Evolutionary conservation across 2,329 filamentous ascomycete species (phyloP).

Genomic region (Trichophyton schoenleinii): DNA sequence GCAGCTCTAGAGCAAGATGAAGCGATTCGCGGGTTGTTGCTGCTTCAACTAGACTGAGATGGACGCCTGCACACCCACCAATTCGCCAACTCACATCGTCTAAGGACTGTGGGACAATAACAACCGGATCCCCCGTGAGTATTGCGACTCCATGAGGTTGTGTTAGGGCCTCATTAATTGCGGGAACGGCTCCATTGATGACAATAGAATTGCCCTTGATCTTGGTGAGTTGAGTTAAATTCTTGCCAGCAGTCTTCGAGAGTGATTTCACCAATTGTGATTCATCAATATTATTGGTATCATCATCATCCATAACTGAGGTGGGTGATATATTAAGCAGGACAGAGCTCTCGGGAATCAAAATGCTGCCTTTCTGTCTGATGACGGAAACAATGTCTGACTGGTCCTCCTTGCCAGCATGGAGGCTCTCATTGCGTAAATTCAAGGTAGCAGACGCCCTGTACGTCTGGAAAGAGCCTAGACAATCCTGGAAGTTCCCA

Average conservation of each 20-base stretch:
- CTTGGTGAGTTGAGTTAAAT: constrained; percentile 55
- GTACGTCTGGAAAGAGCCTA: constrained; percentile 94
- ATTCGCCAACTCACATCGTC: constrained; percentile 90
- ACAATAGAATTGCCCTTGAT: constrained; percentile 66
- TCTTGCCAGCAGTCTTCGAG: constrained; percentile 58
- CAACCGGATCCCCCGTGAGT: constrained; percentile 69
- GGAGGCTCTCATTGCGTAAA: constrained; percentile 77
- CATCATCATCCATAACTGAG: constrained; percentile 68
- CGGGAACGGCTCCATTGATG: constrained; percentile 77
- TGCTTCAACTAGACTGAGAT: constrained; percentile 70
- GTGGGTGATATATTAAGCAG: constrained; percentile 72
- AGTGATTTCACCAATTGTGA: constrained; percentile 62
- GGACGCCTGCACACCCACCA: constrained; percentile 78
- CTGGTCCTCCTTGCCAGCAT: constrained; percentile 76
- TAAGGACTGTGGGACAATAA: constrained; percentile 67
- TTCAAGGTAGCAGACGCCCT: constrained; percentile 82
- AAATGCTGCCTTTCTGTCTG: constrained; percentile 64
- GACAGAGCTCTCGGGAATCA: constrained; percentile 71
- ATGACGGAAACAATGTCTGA: constrained; percentile 89
- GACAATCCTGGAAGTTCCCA: constrained; percentile 91
- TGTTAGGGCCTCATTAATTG: constrained; percentile 77
- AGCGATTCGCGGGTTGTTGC: constrained; percentile 59
- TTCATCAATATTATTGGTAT: constrained; percentile 57
- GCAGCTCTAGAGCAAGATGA: constrained; percentile 63
- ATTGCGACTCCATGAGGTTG: constrained; percentile 69